These are phyloP conservation scores for Fraxinus floribunda DNA, from an alignment of 305 asterid genomes.

Conservation along the genomic window DNA sequence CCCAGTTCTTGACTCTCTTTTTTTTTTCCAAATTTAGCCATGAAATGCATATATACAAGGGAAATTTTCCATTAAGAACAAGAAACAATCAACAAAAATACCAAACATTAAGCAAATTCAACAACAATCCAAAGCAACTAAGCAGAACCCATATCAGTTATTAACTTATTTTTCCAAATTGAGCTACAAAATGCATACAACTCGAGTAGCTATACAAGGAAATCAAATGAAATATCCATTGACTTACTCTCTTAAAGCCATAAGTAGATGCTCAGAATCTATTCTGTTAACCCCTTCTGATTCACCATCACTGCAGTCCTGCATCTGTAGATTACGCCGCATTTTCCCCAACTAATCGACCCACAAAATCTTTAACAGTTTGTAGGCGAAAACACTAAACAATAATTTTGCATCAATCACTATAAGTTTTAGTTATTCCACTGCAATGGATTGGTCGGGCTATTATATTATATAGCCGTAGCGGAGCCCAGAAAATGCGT, in stretches of 20 bases:
- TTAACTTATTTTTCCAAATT: background rate
- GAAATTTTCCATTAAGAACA: constrained; percentile 5
- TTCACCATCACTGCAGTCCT: constrained; percentile 19
- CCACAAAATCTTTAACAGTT: no score
- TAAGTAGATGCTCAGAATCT: constrained; percentile 24
- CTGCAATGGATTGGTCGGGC: no score
- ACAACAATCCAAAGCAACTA: constrained; percentile 5
- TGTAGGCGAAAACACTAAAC: no score
- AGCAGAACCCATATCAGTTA: constrained; percentile 11
- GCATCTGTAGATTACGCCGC: constrained; percentile 24
- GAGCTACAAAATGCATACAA: background rate
- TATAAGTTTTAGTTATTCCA: no score
- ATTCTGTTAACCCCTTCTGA: constrained; percentile 24
- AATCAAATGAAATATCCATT: background rate
- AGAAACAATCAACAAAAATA: background rate
- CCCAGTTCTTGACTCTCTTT: constrained; percentile 9
- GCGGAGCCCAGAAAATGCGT: no score
- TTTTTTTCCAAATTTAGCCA: constrained; percentile 3
- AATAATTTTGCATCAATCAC: no score
- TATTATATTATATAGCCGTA: no score
- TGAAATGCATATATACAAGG: background rate
- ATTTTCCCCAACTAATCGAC: background rate
- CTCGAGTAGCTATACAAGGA: background rate
- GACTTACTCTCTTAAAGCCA: constrained; percentile 37
- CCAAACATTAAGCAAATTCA: background rate